Percentiles rank a stretch among this genome's conserved stretches.
These are phyloP conservation scores for Pythium aquatile DNA, from an alignment of 352 stramenopile species.

Conservation along the genomic window DNA sequence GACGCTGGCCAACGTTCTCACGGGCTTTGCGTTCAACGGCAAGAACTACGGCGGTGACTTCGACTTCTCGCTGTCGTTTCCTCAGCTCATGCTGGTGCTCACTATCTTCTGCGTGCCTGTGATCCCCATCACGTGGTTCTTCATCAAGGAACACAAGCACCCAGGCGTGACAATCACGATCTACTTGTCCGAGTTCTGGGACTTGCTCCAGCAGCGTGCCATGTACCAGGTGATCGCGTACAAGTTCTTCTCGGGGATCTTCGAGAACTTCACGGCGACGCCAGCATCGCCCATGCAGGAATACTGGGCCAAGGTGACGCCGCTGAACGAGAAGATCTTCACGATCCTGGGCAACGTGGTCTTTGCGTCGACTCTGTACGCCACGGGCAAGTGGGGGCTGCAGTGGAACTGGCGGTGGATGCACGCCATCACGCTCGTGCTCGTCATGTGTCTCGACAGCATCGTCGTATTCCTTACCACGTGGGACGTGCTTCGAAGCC, in stretches of 20 bases:
- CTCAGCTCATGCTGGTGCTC: constrained; percentile 3
- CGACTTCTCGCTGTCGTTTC: constrained; percentile 3
- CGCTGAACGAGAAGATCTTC: constrained; percentile 1
- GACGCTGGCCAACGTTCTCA: constrained; percentile 1
- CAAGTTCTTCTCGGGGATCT: constrained; percentile 4
- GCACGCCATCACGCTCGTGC: background rate
- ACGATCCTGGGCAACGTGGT: background rate
- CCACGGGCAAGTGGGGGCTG: background rate
- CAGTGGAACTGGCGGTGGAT: constrained; percentile 7
- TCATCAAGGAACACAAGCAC: constrained; percentile 2
- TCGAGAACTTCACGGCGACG: background rate
- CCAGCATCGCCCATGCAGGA: constrained; percentile 1
- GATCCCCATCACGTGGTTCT: constrained; percentile 5
- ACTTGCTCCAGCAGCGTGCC: background rate
- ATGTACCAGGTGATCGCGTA: constrained; percentile 5
- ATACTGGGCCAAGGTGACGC: constrained; percentile 3
- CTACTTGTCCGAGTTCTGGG: constrained; percentile 2
- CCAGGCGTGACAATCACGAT: background rate
- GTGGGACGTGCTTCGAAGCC: background rate
- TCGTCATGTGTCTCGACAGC: background rate
- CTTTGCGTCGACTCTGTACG: background rate
- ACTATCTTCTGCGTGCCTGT: background rate
- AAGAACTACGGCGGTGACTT: constrained; percentile 1
- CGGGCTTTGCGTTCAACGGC: background rate
- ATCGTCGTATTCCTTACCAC: constrained; percentile 1